Evolutionary conservation across 176 grass and related monocot genomes (phyloP).

Genomic region (Eragrostis curvula): DNA sequence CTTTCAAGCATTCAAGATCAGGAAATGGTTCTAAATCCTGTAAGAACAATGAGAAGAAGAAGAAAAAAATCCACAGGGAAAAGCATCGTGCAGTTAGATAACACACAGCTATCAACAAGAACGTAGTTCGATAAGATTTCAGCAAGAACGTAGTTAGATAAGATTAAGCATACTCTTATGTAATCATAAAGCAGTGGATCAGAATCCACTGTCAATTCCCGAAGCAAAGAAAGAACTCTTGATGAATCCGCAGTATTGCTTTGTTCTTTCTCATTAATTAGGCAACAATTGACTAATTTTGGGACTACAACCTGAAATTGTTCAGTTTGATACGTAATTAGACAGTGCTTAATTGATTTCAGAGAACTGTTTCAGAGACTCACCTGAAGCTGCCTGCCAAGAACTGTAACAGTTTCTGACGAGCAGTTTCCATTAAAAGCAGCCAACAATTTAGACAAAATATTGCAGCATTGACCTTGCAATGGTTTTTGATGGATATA

Average conservation of each 20-base stretch:
- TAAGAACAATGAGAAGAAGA: conserved; percentile 38
- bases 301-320: conserved; percentile 75
- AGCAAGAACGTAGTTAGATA: conserved; percentile 27
- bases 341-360: neutral
- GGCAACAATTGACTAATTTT: conserved; percentile 80
- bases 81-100: conserved; percentile 5
- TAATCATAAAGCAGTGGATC: conserved; percentile 79
- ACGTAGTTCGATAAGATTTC: conserved; percentile 36
- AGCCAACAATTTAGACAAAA: conserved; percentile 77
- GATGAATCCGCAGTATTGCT: conserved; percentile 52
- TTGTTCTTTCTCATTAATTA: conserved; percentile 52
- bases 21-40: conserved; percentile 94
- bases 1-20: conserved; percentile 80
- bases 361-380: conserved; percentile 34
- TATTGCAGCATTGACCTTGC: conserved; percentile 80
- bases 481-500: conserved; percentile 60
- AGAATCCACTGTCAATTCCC: conserved; percentile 77
- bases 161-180: conserved; percentile 73
- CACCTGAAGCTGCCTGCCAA: conserved; percentile 95
- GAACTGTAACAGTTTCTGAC: conserved; percentile 62
- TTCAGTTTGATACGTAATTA: conserved; percentile 29
- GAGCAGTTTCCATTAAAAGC: conserved; percentile 57
- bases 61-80: conserved; percentile 31
- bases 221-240: conserved; percentile 77
- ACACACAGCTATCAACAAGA: conserved; percentile 19